phyloP scores from a whole-genome alignment of 805 yeast species.

The Wickerhamomyces mucosus region DNA sequence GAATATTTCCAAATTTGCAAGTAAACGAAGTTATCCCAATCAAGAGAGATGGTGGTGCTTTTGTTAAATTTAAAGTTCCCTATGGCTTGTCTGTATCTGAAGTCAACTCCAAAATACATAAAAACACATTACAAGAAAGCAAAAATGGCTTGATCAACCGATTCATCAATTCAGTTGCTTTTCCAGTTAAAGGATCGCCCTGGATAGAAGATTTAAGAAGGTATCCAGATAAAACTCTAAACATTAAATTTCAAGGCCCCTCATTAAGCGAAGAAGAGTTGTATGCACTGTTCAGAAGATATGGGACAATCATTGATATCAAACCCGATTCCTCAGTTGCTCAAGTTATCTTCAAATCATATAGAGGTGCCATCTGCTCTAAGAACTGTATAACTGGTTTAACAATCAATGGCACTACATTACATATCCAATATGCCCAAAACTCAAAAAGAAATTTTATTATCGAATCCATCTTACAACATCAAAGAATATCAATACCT shows the following conservation, averaged over 20 bases:
- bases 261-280: slow-evolving; percentile 71
- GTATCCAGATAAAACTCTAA: slow-evolving; percentile 54
- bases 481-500: slow-evolving; percentile 79
- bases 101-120: slow-evolving; percentile 41
- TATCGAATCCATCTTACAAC: slow-evolving; percentile 53
- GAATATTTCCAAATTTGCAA: slow-evolving; percentile 31
- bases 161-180: slow-evolving; percentile 44
- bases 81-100: slow-evolving; percentile 37
- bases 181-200: slow-evolving; percentile 82
- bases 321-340: slow-evolving; percentile 41
- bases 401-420: slow-evolving; percentile 46
- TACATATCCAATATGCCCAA: slow-evolving; percentile 70
- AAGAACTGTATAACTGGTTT: slow-evolving; percentile 86
- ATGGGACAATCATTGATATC: slow-evolving; percentile 77
- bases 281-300: slow-evolving; percentile 75
- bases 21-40: slow-evolving; percentile 60
- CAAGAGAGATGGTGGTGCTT: slow-evolving; percentile 87
- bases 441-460: slow-evolving; percentile 42
- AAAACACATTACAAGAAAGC: slow-evolving; percentile 33
- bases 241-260: slow-evolving; percentile 69
- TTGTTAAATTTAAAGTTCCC: slow-evolving; percentile 67
- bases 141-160: slow-evolving; percentile 28
- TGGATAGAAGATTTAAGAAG: slow-evolving; percentile 93
- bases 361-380: slow-evolving; percentile 73
- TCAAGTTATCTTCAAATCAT: slow-evolving; percentile 42